These are phyloP conservation scores for Carex kokanica DNA, from an alignment of 176 grass and related monocot genomes.

Conservation along the genomic window DNA sequence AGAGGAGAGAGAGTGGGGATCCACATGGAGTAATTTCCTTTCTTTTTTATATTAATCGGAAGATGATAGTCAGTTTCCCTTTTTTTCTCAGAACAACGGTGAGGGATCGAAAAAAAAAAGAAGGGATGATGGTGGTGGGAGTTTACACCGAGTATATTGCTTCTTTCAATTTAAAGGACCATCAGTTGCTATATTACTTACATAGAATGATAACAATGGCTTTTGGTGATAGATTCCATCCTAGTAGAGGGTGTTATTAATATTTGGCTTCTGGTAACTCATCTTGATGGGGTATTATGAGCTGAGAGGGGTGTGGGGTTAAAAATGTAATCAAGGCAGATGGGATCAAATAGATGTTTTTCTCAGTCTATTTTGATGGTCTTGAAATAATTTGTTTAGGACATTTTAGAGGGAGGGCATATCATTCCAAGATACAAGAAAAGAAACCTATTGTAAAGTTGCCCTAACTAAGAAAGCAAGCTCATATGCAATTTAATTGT, in stretches of 20 bases:
- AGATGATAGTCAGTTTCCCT: not conserved
- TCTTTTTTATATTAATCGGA: not conserved
- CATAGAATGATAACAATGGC: not conserved
- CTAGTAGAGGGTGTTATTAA: not conserved
- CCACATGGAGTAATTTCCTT: not conserved
- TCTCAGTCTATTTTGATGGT: not conserved
- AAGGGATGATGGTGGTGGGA: not conserved
- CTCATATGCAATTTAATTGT: not conserved
- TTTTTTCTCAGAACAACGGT: not conserved
- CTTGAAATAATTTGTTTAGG: not conserved
- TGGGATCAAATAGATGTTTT: not conserved
- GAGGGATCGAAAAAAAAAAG: not conserved
- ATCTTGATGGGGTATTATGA: not conserved
- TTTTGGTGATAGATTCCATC: no score
- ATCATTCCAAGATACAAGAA: not conserved
- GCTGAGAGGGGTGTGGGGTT: not conserved
- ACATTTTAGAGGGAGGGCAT: not conserved
- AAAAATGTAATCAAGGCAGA: not conserved
- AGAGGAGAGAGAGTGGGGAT: no score
- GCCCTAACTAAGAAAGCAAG: not conserved
- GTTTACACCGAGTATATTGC: not conserved
- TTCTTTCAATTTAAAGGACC: not conserved
- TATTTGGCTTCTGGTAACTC: not conserved
- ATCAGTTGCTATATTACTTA: not conserved
- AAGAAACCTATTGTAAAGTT: not conserved